Base-by-base conservation (phyloP, 176 grass and related monocot species). In the Microstegium vimineum region DNA sequence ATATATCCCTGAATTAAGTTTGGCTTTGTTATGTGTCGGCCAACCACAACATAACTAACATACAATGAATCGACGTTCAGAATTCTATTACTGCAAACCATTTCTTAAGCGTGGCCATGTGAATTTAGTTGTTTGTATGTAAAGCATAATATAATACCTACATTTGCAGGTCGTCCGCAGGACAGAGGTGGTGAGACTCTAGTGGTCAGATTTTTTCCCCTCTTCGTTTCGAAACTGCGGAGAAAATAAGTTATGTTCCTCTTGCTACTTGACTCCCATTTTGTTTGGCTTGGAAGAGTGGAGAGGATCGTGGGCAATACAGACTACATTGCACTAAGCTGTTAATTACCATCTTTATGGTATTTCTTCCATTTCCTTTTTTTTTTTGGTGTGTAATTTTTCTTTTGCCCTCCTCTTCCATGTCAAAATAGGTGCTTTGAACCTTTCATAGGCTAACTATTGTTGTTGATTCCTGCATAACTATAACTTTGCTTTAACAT, bases 241-340 rank as follows among this genome's bases (percentile, higher is more conserved):
- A 62, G n/a, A 57, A 89, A 89, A 87, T 87, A 94, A 94, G 17
- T 32, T 85, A 73, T 68, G 46, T 52, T 89, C 23, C 45, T 78
- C 14, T 28, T 74, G 60, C 36, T 70, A 23, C 31, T 74, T 79
- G 81, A 87, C 45, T 86, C 30, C 77, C 74, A 74, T 81, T 89
- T 90, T 90, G 77, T 85, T 82, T 88, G 66, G 37, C 43, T 82
- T 87, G 72, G 74, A 75, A 85, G 82, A 87, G 64, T 67, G 80
- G 84, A 71, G 71, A 78, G 69, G 74, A 60, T 74, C 16, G 49
- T 73, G 59, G 70, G 62, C 49, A 81, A 66, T 22, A 49, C 28
- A 77, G 66, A 25, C 74, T 62, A 73, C 41, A 68, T 82, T 12
- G 42, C 46, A 79, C 62, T 51, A 77, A 75, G 49, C 65, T 52